Base-by-base conservation (phyloP, 176 grass and related monocot species). In the Oryza nivara region DNA sequence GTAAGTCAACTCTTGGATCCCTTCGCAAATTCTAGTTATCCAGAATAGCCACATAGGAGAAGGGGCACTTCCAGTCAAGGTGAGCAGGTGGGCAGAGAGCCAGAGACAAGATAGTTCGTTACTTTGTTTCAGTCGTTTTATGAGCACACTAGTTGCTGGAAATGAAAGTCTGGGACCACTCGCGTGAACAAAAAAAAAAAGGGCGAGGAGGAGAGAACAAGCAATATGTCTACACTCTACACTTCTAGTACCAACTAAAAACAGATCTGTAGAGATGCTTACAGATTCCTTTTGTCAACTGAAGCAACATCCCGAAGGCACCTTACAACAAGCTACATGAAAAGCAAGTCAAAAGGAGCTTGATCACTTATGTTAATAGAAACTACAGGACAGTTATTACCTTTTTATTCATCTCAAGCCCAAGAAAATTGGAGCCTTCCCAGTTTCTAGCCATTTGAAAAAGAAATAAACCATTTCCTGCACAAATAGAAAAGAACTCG, bases 401-500 rank as follows among this genome's bases (percentile, higher is more conserved):
- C 96, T 93, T 98, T 82, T 87, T 67, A 40, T 98, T 98, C 79
- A 95, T 98, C 86, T 95, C 96, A 90, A 98, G 88, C 60, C 96
- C 96, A 76, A 98, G 96, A 76, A 98, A 98, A 85, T 95, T 98
- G 9, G 70, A 92, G 47, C 86, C 54, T 72, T 90, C 78, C 45
- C 72, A 84, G 58, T 84, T 84, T 89, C 25, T 90, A 58, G 93
- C 91, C 91, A 92, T 94, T 89, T 94, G 70, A 65, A 94, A 91
- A 79, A 95, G 88, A 92, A 98, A 98, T 32, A 98, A 76, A 32
- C 96, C 96, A 95, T 98, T 98, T 86, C 93, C 96, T 98, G 68
- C 47, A 86, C 35, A 51, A 88, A 81, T 45, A 86, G 88, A 85
- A 34, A 74, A 43, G 11, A 54, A 51, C 65, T 52, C 76, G 58